These are phyloP conservation scores for Triangularia setosa DNA, from an alignment of 2,329 filamentous ascomycete species.

Conservation along the genomic window DNA sequence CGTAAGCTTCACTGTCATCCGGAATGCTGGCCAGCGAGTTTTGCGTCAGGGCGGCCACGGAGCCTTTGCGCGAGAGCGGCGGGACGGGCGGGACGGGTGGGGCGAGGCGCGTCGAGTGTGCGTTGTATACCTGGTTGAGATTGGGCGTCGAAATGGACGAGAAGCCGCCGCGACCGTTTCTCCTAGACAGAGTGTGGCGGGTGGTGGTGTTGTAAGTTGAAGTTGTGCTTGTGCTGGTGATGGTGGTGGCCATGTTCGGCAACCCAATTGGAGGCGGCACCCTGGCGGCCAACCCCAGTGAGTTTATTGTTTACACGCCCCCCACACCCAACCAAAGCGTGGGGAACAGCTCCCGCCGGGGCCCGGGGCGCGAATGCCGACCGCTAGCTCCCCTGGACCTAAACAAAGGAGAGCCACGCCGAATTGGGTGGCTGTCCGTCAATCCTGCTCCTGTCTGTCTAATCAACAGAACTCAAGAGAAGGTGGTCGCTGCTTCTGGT, in stretches of 20 bases:
- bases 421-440: too few relatives aligned
- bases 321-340: conserved; percentile 13
- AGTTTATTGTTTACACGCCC: conserved; percentile 25
- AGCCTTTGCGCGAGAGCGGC: conserved; percentile 65
- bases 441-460: not conserved
- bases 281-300: conserved; percentile 13
- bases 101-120: conserved; percentile 38
- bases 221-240: conserved; percentile 32
- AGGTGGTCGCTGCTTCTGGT: conserved; percentile 17
- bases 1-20: conserved; percentile 63
- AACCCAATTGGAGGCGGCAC: conserved; percentile 11
- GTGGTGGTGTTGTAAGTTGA: conserved; percentile 34
- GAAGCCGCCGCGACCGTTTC: conserved; percentile 40
- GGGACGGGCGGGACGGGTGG: conserved; percentile 21
- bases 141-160: conserved; percentile 57
- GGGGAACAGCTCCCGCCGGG: not conserved
- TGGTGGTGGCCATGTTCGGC: conserved; percentile 32
- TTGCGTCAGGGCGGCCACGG: conserved; percentile 64
- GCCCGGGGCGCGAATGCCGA: not conserved
- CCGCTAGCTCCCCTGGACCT: not conserved
- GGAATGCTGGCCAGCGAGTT: conserved; percentile 61
- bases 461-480: not conserved
- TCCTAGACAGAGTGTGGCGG: conserved; percentile 37
- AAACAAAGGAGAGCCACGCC: not conserved
- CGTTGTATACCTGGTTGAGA: conserved; percentile 49